Conservation (phyloP, 179 eudicot genomes). For the Beta corolliflora region DNA sequence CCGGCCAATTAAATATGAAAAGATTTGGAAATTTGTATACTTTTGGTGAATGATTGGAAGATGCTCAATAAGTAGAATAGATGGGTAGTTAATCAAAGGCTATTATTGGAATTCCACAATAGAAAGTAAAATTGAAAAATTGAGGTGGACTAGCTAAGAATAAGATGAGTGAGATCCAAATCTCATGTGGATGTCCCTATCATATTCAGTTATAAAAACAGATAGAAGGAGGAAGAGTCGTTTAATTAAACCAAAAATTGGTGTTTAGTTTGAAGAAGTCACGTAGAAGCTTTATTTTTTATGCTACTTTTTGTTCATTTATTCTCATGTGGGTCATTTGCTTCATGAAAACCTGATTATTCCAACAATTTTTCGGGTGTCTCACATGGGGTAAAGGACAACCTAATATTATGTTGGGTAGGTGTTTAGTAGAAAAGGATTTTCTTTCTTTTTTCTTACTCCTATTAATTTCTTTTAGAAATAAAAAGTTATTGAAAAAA, state of each 20-base stretch:
- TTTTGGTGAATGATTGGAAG: slow-evolving; percentile 8
- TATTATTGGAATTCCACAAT: neutral
- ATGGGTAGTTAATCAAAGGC: neutral
- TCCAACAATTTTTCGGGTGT: slow-evolving; percentile 25
- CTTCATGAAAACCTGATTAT: slow-evolving; percentile 12
- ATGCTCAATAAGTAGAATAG: neutral
- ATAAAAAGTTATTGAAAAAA: neutral
- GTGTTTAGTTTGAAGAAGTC: slow-evolving; percentile 29
- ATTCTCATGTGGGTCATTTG: slow-evolving; percentile 24
- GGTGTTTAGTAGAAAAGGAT: neutral
- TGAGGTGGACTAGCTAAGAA: slow-evolving; percentile 3
- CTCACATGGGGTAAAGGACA: slow-evolving; percentile 35
- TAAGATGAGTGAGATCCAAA: slow-evolving; percentile 7
- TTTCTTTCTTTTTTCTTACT: slow-evolving; percentile 8
- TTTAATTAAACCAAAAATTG: slow-evolving; percentile 4
- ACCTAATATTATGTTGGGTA: slow-evolving; percentile 33
- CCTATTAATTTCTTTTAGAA: neutral
- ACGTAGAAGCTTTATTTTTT: slow-evolving; percentile 23
- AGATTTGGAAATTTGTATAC: neutral
- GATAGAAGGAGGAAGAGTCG: neutral
- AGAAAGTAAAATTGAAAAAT: slow-evolving; percentile 3
- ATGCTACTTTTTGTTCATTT: neutral
- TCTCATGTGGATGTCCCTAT: slow-evolving; percentile 24
- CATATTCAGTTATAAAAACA: slow-evolving; percentile 11
- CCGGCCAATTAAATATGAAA: too few relatives aligned